Base-by-base conservation (phyloP, 208 protist genomes). In the Trypanosoma lewisi region DNA sequence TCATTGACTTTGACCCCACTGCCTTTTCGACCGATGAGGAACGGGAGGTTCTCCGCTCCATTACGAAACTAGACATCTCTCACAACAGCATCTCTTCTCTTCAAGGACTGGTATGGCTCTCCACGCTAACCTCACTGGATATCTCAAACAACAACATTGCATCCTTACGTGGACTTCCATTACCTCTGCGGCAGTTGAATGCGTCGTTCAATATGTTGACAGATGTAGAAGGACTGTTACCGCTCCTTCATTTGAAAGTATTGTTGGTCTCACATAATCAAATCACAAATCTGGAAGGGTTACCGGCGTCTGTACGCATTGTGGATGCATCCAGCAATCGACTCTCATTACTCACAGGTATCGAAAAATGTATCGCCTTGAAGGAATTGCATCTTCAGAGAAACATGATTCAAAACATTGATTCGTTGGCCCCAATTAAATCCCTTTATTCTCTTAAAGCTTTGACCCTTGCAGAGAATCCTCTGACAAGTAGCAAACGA, bases 131-230 rank as follows among this genome's bases (percentile, higher is more conserved):
- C 3, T 47, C 73, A 23, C 67, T 95, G 6, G 75, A 92, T 63
- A 63, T 89, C 45, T 88, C 88, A 9, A 82, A 95, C 71, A 95
- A 95, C 70, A 77, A 59, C 55, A 57, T 95, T 39, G 41, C 45
- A 33, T 80, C 81, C 0, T 70, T 95, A 49, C 65, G 55, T 39
- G 71, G 58, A 52, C 63, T 63, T 33, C 58, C 65, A 37, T 28
- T 31, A 37, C 21, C 51, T 14, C 53, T 77, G 23, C 55, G 71
- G n/a, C 36, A 67, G 27, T 37, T 77, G 17, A 67, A 67, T 37
- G 71, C 58, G 5, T 71, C 71, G 21, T 70, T 60, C 30, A 77
- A 77, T 30, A 47, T 48, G 11, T 60, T 70, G 5, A 41, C 42
- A 7, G 47, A 66, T 21, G 48, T 77, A n/a, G 79, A 78, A 5